Conservation (phyloP, 2,329 filamentous ascomycete species). For the Rhynchosporium agropyri region DNA sequence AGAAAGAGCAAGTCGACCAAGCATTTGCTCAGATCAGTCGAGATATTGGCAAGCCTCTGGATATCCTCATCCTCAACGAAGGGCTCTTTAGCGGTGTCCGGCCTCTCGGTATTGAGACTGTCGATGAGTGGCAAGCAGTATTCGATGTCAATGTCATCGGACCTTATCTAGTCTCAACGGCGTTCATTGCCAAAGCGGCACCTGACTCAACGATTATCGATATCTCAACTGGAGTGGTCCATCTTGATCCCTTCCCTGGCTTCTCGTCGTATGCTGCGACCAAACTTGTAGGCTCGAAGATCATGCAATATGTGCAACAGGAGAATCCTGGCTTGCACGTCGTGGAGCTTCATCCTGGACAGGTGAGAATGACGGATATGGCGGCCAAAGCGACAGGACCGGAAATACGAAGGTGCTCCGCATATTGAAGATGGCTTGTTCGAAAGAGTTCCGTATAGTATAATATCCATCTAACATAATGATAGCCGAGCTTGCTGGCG, state of each 20-base stretch:
- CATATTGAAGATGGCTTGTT: slow-evolving; percentile 22
- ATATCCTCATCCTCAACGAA: slow-evolving; percentile 24
- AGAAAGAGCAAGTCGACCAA: slow-evolving; percentile 22
- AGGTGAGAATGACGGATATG: slow-evolving; percentile 20
- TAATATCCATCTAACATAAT: neutral
- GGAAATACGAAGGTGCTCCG: neutral
- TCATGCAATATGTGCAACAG: slow-evolving; percentile 47
- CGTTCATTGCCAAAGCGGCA: slow-evolving; percentile 16
- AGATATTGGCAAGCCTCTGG: neutral
- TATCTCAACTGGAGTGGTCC: slow-evolving; percentile 16
- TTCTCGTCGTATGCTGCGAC: slow-evolving; percentile 47
- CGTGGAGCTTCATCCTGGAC: slow-evolving; percentile 49
- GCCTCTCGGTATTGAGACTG: neutral
- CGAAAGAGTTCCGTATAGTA: neutral
- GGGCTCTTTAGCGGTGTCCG: slow-evolving; percentile 4
- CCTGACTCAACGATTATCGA: slow-evolving; percentile 21
- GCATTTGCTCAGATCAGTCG: slow-evolving; percentile 11
- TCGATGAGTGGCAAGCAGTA: slow-evolving; percentile 13
- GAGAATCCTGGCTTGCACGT: slow-evolving; percentile 48
- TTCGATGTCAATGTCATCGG: slow-evolving; percentile 22
- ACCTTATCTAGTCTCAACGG: slow-evolving; percentile 10
- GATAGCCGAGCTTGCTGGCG: slow-evolving; percentile 27
- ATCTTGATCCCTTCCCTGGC: slow-evolving; percentile 35
- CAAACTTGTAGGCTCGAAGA: slow-evolving; percentile 47
- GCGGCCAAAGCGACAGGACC: slow-evolving; percentile 7